Base-by-base conservation (phyloP, 805 yeast species). In the Yarrowia bubula region DNA sequence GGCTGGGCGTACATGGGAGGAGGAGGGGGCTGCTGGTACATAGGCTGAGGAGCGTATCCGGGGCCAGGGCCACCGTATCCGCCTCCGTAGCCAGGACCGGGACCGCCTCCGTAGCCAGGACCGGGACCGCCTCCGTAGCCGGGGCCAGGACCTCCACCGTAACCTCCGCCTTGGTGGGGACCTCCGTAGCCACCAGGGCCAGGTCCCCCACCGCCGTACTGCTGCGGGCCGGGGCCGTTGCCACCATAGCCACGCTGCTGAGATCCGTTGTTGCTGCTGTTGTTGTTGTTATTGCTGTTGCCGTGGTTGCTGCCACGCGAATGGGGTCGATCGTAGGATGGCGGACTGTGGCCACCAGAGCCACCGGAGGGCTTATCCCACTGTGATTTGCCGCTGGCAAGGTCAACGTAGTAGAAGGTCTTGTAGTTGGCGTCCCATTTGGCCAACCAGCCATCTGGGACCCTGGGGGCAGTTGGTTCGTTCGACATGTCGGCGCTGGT, bases 331-430 rank as follows among this genome's bases (percentile, higher is more conserved):
- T 69, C 73, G n/a, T 61, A 50, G 18, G 50, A 38, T 35, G 66
- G 38, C 66, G 69, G 43, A 57, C 67, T 57, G 43, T 48, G 41
- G 39, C 58, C 58, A 14, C 43, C 42, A 33, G 68, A 57, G 28
- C 65, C 72, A 1, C 65, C 18, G 14, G 28, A 22, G 28, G 97
- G 98, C 13, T 86, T 84, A 63, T 90, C 96, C 98, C 98, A 93
- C 75, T 92, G 97, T 0, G 97, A 90, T 69, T 84, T 79, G 67
- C 89, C 87, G 13, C 90, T 83, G 14, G 80, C 71, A 68, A 89
- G 76, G 70, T 91, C 80, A n/a, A 93, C 96, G 71, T 86, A 93
- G 75, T 86, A 93, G 86, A 87, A 90, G 1, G 88, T 84, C 58
- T 81, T 80, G 73, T 88, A 88, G 35, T 72, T 70, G 17, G 70